These are phyloP conservation scores for Paraglomus occultum DNA, from an alignment of 192 early-diverging fungal genomes.

Conservation along the genomic window DNA sequence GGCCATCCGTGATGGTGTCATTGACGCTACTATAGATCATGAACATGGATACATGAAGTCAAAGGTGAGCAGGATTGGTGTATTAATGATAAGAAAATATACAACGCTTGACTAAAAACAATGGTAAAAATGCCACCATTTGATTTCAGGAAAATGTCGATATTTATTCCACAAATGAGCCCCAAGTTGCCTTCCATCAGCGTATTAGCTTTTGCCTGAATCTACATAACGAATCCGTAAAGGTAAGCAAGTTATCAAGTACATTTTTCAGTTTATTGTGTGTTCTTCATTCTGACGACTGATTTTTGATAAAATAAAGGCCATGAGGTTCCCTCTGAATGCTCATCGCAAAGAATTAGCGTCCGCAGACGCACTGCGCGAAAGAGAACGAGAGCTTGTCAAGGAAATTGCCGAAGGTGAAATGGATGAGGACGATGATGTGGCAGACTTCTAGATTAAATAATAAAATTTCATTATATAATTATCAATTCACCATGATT, in stretches of 20 bases:
- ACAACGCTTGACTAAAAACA: no score
- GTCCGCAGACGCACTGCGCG: conserved; percentile 74
- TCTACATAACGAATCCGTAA: conserved; percentile 96
- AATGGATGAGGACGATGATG: conserved; percentile 72
- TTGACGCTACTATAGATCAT: conserved; percentile 97
- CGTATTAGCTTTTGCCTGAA: conserved; percentile 94
- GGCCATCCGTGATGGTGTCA: conserved; percentile 97
- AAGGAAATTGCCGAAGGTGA: conserved; percentile 90
- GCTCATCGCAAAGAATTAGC: conserved; percentile 84
- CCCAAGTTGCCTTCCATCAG: conserved; percentile 92
- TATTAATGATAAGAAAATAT: neutral
- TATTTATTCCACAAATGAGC: conserved; percentile 96
- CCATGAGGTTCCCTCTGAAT: conserved; percentile 93
- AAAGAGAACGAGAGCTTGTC: conserved; percentile 89
- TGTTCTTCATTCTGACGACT: conserved; percentile 17
- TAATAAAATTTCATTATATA: no score
- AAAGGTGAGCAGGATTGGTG: conserved; percentile 45
- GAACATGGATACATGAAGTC: conserved; percentile 90
- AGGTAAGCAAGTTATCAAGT: conserved; percentile 43
- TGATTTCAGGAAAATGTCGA: conserved; percentile 75
- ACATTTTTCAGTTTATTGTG: neutral
- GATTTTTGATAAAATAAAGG: conserved; percentile 39
- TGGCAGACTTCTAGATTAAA: neutral
- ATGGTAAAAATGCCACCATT: neutral
- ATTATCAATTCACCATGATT: no score